Percentiles rank a stretch among this genome's conserved stretches.
phyloP scores from a whole-genome alignment of 495 filamentous ascomycete species.

The Penicillium paxilli region DNA sequence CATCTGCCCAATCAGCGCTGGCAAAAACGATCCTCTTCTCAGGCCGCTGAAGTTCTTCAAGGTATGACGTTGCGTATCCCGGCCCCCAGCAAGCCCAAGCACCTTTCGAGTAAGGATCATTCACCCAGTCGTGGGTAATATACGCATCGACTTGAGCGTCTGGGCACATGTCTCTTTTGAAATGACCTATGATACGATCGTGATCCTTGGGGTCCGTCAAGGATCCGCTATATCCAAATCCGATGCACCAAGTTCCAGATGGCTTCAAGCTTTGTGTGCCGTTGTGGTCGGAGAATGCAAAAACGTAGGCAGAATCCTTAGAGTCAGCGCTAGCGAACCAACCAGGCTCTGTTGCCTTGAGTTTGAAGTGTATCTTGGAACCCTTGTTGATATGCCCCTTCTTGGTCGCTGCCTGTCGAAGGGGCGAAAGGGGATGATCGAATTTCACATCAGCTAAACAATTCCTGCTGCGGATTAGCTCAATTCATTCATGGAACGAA shows the following conservation, averaged over 20 bases:
- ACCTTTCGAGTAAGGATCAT: conserved; percentile 28
- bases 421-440: conserved; percentile 10
- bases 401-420: conserved; percentile 15
- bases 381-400: conserved; percentile 27
- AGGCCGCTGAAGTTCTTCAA: conserved; percentile 16
- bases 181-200: background rate
- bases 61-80: conserved; percentile 9
- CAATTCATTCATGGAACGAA: no score
- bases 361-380: conserved; percentile 27
- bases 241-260: background rate
- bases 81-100: conserved; percentile 26
- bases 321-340: conserved; percentile 6
- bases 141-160: conserved; percentile 14
- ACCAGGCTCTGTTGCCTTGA: conserved; percentile 6
- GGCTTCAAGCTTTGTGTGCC: conserved; percentile 13
- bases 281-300: conserved; percentile 26
- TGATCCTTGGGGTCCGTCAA: background rate
- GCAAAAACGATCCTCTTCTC: conserved; percentile 29
- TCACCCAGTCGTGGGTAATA: conserved; percentile 29
- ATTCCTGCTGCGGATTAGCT: background rate
- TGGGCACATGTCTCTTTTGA: background rate
- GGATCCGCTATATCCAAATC: background rate
- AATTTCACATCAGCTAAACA: background rate
- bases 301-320: conserved; percentile 13
- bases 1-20: conserved; percentile 32